Conservation (phyloP, 495 filamentous ascomycete species). For the Usnea hakonensis region DNA sequence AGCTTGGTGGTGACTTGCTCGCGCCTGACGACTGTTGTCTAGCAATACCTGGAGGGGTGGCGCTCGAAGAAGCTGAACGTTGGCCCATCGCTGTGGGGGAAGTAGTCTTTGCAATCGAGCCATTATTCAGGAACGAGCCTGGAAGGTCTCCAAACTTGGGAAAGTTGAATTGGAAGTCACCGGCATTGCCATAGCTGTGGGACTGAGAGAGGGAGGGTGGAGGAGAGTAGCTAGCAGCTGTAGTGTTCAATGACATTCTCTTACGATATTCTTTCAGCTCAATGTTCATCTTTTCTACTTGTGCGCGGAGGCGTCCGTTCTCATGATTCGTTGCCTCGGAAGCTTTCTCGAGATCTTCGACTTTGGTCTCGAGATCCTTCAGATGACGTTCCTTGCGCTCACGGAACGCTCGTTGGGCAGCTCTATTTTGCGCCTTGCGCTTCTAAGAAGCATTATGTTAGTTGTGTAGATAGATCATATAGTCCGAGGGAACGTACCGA, state of each 20-base stretch:
- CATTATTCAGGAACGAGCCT: slow-evolving; percentile 49
- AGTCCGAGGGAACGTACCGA: slow-evolving; percentile 55
- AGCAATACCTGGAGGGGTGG: slow-evolving; percentile 22
- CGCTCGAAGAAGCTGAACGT: slow-evolving; percentile 25
- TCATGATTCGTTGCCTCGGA: slow-evolving; percentile 79
- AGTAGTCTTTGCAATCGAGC: slow-evolving; percentile 26
- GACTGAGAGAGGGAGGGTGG: slow-evolving; percentile 33
- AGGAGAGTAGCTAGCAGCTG: slow-evolving; percentile 38
- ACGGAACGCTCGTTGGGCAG: slow-evolving; percentile 91
- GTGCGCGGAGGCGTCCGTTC: slow-evolving; percentile 72
- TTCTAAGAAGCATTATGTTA: slow-evolving; percentile 59
- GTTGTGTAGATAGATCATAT: slow-evolving; percentile 20
- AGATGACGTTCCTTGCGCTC: slow-evolving; percentile 98
- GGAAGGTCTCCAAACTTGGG: slow-evolving; percentile 70
- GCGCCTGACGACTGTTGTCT: slow-evolving; percentile 27
- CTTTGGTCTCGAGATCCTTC: slow-evolving; percentile 92
- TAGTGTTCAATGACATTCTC: slow-evolving; percentile 56
- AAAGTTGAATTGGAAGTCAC: slow-evolving; percentile 90
- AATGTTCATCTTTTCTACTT: slow-evolving; percentile 78
- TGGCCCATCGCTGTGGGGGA: slow-evolving; percentile 18
- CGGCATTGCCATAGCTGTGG: slow-evolving; percentile 45
- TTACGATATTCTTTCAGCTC: slow-evolving; percentile 89
- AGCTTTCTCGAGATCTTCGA: slow-evolving; percentile 80
- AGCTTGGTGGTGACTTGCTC: slow-evolving; percentile 8
- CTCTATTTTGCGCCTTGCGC: slow-evolving; percentile 96